These are phyloP conservation scores for Solanum chilense DNA, from an alignment of 257 asterid genomes.

Conservation along the genomic window DNA sequence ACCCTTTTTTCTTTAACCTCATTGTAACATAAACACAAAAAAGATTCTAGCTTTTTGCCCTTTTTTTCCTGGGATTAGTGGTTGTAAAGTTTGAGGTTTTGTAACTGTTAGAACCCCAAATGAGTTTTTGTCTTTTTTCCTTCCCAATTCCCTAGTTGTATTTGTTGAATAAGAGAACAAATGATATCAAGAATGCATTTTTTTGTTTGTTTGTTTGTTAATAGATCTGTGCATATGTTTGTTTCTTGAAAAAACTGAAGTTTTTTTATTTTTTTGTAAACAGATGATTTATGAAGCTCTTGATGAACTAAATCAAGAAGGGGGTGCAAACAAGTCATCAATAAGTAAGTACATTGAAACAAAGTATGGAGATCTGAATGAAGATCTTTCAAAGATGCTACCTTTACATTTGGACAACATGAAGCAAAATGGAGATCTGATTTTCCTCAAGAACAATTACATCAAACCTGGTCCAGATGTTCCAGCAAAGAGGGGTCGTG, in stretches of 20 bases:
- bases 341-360: constrained; percentile 61
- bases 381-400: constrained; percentile 51
- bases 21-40: background rate
- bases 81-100: background rate
- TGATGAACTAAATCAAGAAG: constrained; percentile 44
- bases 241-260: background rate
- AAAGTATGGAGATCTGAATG: constrained; percentile 57
- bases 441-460: constrained; percentile 64
- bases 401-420: constrained; percentile 34
- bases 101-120: background rate
- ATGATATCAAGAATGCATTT: background rate
- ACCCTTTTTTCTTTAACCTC: background rate
- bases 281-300: constrained; percentile 56
- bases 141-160: background rate
- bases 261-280: background rate
- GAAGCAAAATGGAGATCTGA: constrained; percentile 60
- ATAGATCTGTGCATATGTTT: background rate
- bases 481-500: constrained; percentile 66
- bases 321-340: constrained; percentile 64
- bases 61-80: background rate
- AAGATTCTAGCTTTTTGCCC: background rate
- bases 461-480: constrained; percentile 49
- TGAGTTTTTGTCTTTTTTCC: background rate
- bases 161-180: background rate
- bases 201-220: background rate